Conservation (phyloP, 2,329 filamentous ascomycete species). For the Orbilia javanica region DNA sequence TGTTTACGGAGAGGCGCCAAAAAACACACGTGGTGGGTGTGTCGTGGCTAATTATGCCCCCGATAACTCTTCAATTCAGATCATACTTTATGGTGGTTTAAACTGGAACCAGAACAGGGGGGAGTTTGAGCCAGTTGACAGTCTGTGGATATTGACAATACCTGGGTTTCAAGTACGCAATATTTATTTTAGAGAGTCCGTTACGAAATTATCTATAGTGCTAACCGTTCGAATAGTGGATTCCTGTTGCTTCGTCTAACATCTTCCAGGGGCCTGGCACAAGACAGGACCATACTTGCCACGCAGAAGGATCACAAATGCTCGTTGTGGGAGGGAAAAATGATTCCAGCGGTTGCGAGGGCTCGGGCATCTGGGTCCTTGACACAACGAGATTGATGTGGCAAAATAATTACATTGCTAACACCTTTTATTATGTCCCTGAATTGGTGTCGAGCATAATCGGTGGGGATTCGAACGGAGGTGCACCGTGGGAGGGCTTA, state of each 20-base stretch:
- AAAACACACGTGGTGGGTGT: constrained; percentile 29
- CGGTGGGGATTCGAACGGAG: constrained; percentile 7
- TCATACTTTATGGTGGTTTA: constrained; percentile 24
- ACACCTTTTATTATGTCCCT: constrained; percentile 21
- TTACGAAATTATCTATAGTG: no score
- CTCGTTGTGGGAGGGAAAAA: constrained; percentile 33
- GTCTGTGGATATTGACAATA: constrained; percentile 42
- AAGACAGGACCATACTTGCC: constrained; percentile 44
- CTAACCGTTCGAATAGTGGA: constrained; percentile 24
- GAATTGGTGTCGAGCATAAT: constrained; percentile 1
- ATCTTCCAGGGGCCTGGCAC: background rate
- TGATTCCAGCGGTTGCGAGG: constrained; percentile 16
- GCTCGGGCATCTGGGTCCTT: constrained; percentile 32
- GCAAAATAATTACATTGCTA: constrained; percentile 15
- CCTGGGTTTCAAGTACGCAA: constrained; percentile 36
- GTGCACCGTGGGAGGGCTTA: constrained; percentile 23
- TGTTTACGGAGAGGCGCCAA: constrained; percentile 1
- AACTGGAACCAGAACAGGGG: background rate
- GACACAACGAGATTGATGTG: constrained; percentile 35
- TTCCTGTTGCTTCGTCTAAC: background rate
- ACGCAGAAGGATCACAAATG: constrained; percentile 33
- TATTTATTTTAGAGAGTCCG: background rate
- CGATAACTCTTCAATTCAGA: constrained; percentile 41
- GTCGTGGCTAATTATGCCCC: constrained; percentile 30
- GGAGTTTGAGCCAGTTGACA: constrained; percentile 14